Conservation (phyloP, 2,329 filamentous ascomycete species). For the Colletotrichum costaricense region DNA sequence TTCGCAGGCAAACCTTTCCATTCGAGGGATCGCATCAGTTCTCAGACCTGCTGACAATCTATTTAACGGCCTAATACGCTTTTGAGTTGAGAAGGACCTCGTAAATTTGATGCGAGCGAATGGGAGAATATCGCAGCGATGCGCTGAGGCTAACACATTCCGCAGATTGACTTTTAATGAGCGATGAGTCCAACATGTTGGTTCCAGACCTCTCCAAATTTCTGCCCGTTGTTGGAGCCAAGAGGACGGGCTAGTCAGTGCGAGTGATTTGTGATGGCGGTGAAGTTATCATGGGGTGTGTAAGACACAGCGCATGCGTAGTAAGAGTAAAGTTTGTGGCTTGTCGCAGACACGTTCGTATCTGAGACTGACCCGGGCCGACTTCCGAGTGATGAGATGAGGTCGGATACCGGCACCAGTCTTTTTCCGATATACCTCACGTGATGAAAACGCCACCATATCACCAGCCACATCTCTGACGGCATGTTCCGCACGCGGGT, state of each 20-base stretch:
- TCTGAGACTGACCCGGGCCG: not conserved
- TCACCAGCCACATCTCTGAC: not conserved
- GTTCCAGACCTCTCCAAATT: not conserved
- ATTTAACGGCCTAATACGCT: not conserved
- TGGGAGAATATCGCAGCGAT: conserved; percentile 25
- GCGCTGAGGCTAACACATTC: conserved; percentile 1
- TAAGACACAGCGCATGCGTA: not conserved
- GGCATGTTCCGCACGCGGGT: conserved; percentile 15
- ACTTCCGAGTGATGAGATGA: not conserved
- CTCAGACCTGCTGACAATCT: not conserved
- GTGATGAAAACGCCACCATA: not conserved
- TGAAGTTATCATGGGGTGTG: not conserved
- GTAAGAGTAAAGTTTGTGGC: conserved; percentile 6
- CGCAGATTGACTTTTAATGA: conserved; percentile 6
- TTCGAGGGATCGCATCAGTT: not conserved
- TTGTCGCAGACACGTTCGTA: not conserved
- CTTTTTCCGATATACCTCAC: not conserved
- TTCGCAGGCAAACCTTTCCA: conserved; percentile 5
- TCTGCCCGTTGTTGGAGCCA: not conserved
- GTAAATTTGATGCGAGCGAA: conserved; percentile 6
- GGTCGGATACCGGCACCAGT: conserved; percentile 11
- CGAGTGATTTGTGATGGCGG: not conserved
- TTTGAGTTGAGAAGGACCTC: not conserved
- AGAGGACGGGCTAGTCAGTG: conserved; percentile 21
- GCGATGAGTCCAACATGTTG: not conserved